Percentiles rank a stretch among this genome's conserved stretches.
phyloP scores from a whole-genome alignment of 345 rosid species.

The Murraya paniculata region DNA sequence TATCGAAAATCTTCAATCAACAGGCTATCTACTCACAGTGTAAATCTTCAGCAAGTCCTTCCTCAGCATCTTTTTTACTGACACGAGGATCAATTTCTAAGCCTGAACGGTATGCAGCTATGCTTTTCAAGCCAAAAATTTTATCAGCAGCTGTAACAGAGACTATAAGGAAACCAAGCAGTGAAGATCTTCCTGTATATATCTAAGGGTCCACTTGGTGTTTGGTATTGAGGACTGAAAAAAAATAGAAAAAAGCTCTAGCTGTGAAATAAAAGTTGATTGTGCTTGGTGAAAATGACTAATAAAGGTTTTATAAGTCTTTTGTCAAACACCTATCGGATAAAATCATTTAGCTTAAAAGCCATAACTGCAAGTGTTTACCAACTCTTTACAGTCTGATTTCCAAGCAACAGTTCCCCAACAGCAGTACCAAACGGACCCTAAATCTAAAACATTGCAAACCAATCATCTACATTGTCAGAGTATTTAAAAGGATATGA shows the following conservation, averaged over 20 bases:
- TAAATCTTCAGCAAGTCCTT: constrained; percentile 66
- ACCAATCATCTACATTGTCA: background rate
- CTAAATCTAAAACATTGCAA: background rate
- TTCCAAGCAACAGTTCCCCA: no score
- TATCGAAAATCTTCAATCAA: constrained; percentile 17
- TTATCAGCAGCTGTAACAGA: constrained; percentile 47
- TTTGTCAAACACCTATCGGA: no score
- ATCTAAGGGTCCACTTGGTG: no score
- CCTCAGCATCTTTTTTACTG: constrained; percentile 57
- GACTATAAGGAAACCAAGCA: constrained; percentile 44
- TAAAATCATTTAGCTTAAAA: no score
- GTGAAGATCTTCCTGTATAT: background rate
- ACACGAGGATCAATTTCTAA: constrained; percentile 69
- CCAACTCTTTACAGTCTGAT: no score
- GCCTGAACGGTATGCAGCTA: constrained; percentile 94
- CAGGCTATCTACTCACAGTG: constrained; percentile 34
- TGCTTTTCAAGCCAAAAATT: constrained; percentile 73
- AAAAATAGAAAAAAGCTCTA: no score
- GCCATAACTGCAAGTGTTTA: no score
- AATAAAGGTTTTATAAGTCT: no score
- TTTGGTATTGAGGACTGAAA: no score
- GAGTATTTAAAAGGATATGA: constrained; percentile 78
- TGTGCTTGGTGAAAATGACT: no score
- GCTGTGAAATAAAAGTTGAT: no score
- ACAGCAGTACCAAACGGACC: no score